Evolutionary conservation across 2,329 filamentous ascomycete genomes (phyloP), one percentile per base, ranked within the genome.

Genomic region (Diaporthe caulivora): DNA sequence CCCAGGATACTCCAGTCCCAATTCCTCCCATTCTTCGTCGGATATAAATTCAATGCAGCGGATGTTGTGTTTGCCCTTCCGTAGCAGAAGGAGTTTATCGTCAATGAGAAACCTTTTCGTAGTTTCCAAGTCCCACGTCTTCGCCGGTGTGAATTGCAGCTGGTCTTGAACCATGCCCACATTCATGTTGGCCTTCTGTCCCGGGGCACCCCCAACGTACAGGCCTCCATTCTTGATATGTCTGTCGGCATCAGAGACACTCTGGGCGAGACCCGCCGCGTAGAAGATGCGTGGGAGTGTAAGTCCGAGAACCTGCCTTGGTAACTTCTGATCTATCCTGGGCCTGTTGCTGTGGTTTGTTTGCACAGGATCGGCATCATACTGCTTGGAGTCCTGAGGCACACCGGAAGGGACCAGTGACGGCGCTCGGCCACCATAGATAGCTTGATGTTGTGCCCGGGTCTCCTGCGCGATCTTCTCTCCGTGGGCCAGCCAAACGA

Each of bases 401-500:
- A 76, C 8, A 42, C 65, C 44, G 5, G 10, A 3, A 31, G 44
- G 2, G 53, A 18, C 6, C 26, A 9, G 18, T n/a, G 29, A 9
- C 34, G 44, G 24, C 31, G 17, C 17, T 62, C 21, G 26, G 72
- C 80, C 84, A 31, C 83, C 82, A 77, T 90, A 90, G 73, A 90
- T 81, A 64, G 84, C 82, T 64, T 80, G 81, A 79, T 92, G 91
- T 75, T 87, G 84, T 40, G 82, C 73, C 73, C 91, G 90, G 9
- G 94, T 92, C 29, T 88, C 85, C 18, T 89, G 81, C 0, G 95
- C 95, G 75, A 89, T 88, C 10, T 87, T 79, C 0, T 85, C 81
- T 18, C 95, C 94, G 80, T 98, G 95, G 1, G 95, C 89, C 2
- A 99, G 87, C 65, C 92, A 89, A 0, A 97, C 86, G 29, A 98